Evolutionary conservation across 352 stramenopile species (phyloP).

Genomic region (Saprolegnia parasitica): DNA sequence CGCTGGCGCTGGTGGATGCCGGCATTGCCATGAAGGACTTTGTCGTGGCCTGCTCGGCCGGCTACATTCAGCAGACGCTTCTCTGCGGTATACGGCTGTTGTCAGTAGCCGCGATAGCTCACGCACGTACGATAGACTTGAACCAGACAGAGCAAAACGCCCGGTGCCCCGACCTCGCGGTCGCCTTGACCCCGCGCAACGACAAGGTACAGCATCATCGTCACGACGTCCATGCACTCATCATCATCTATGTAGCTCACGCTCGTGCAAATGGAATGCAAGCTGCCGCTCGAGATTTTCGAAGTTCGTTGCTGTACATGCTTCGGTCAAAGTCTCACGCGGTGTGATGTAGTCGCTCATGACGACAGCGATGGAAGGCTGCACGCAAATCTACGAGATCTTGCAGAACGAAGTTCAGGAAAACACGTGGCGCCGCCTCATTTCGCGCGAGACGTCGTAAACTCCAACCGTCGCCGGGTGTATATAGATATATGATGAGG

Average conservation of each 20-base stretch:
- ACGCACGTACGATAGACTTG: constrained; percentile 49
- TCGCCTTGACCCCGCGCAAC: constrained; percentile 85
- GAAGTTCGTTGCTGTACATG: constrained; percentile 36
- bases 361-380: constrained; percentile 67
- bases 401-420: constrained; percentile 82
- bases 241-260: constrained; percentile 46
- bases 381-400: constrained; percentile 80
- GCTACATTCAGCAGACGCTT: constrained; percentile 86
- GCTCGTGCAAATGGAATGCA: constrained; percentile 88
- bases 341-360: constrained; percentile 53
- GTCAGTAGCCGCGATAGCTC: background rate
- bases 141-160: constrained; percentile 87
- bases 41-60: constrained; percentile 83
- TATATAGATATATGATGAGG: constrained; percentile 14
- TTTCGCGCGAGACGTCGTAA: constrained; percentile 23
- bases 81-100: constrained; percentile 49
- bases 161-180: constrained; percentile 80
- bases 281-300: constrained; percentile 83
- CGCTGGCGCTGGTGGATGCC: constrained; percentile 86
- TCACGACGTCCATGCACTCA: background rate
- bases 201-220: constrained; percentile 39
- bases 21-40: constrained; percentile 90
- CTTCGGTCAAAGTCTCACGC: background rate
- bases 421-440: constrained; percentile 72
- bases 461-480: background rate